These are phyloP conservation scores for Myrica gale DNA, from an alignment of 306 rosid species.

Conservation along the genomic window DNA sequence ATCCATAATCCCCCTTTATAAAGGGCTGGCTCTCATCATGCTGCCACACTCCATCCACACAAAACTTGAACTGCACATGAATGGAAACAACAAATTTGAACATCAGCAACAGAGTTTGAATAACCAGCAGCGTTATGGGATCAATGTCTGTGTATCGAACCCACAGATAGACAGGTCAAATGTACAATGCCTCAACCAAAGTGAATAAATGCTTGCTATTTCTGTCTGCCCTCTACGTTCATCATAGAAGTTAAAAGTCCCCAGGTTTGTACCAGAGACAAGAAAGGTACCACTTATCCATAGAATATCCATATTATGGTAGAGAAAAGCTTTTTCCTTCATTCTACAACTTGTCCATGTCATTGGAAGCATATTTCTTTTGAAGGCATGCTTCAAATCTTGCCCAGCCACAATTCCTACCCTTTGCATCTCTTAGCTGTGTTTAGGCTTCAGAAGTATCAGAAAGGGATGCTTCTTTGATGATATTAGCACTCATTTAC, in stretches of 20 bases:
- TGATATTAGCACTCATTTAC: neutral
- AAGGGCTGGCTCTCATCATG: slow-evolving; percentile 67
- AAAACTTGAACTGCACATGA: slow-evolving; percentile 68
- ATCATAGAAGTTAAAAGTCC: neutral
- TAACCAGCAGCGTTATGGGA: neutral
- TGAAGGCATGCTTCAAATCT: neutral
- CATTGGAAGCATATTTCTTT: neutral
- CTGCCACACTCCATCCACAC: slow-evolving; percentile 82
- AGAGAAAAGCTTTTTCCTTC: neutral
- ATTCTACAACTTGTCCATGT: neutral
- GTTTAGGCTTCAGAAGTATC: neutral
- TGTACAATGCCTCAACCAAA: neutral
- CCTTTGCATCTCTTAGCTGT: neutral
- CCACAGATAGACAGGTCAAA: neutral
- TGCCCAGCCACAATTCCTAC: neutral
- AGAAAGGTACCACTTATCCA: neutral
- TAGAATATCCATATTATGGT: neutral
- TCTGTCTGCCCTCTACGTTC: neutral
- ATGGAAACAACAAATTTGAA: slow-evolving; percentile 31
- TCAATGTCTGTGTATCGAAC: slow-evolving; percentile 5
- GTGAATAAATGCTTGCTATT: neutral
- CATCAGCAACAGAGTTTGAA: slow-evolving; percentile 23
- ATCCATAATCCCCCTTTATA: slow-evolving; percentile 57
- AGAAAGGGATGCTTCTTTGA: neutral
- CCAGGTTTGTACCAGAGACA: neutral